Evolutionary conservation across 2,329 filamentous ascomycete genomes (phyloP).

Genomic region (Karstenula rhodostoma): DNA sequence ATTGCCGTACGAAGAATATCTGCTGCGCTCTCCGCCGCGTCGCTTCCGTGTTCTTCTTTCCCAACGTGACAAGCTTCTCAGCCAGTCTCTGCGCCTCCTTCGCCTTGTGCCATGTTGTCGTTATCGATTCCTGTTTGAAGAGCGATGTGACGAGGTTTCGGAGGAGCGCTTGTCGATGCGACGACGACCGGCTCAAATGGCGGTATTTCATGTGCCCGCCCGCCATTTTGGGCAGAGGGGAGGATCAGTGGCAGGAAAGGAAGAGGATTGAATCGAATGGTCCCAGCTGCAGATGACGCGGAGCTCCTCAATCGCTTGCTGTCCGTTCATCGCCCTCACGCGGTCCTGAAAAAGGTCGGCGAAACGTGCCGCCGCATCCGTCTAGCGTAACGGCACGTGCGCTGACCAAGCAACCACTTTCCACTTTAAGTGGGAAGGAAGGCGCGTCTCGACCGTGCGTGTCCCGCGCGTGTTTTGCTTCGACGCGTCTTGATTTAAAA

Average conservation of each 20-base stretch:
- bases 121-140: conserved; percentile 90
- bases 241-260: conserved; percentile 9
- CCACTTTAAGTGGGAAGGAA: conserved; percentile 34
- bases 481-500: conserved; percentile 43
- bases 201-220: conserved; percentile 88
- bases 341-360: conserved; percentile 23
- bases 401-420: conserved; percentile 32
- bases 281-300: conserved; percentile 17
- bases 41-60: conserved; percentile 90
- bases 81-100: conserved; percentile 95
- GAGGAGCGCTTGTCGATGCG: conserved; percentile 90
- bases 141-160: conserved; percentile 96
- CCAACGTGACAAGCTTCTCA: conserved; percentile 92
- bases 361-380: conserved; percentile 13
- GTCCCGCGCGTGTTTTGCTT: conserved; percentile 30
- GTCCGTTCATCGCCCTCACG: conserved; percentile 7
- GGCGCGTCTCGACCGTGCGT: conserved; percentile 24
- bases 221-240: conserved; percentile 68
- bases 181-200: conserved; percentile 82
- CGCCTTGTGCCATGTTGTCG: conserved; percentile 94
- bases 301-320: conserved; percentile 3
- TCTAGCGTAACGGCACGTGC: conserved; percentile 11
- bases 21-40: conserved; percentile 76
- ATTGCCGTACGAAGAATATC: conserved; percentile 82
- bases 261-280: conserved; percentile 13